Base-by-base conservation (phyloP, 495 filamentous ascomycete genomes). In the Xeromyces bisporus region DNA sequence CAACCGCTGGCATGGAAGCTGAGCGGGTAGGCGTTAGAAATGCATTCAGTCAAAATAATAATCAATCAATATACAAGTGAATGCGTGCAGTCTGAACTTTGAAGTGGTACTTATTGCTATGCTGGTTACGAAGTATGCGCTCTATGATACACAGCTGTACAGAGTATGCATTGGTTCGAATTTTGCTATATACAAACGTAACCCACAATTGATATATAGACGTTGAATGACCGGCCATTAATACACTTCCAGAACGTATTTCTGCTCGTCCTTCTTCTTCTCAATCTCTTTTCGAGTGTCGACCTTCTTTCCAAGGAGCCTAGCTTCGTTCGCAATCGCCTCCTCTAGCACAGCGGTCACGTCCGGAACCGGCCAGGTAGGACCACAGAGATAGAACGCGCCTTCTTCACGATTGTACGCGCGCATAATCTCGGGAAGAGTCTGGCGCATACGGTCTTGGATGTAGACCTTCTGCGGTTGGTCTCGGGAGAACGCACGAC, bases 401-500 rank as follows among this genome's bases (percentile, higher is more conserved):
- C 89, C 89, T 39, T 86, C 79, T 36, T 92, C 69, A 49, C 76
- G 66, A 46, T 92, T 71, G 51, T 96, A 94, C 6, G 85, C 83
- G 54, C 89, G 58, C 37, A 87, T 71, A 33, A 97, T 84, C 31
- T 93, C 80, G n/a, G 56, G 53, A 21, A 94, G 54, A 2, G 75
- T 78, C 66, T 96, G 67, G 34, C 89, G 71, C 89, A 97, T 96
- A 39, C 85, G 75, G 47, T 96, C 89, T 63, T 97, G 89, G 50
- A 97, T 97, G 48, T 97, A 97, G 37, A 97, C 92, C 75, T 97
- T 97, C 67, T 94, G 68, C 12, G 79, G 74, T 69, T 97, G 89
- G 48, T 97, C 89, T 43, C 89, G 76, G 31, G 82, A 92, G 71
- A 97, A 97, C 10, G 89, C 89, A 27, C 81, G 73, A 15, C 91